These are phyloP conservation scores for Triticum timopheevii DNA, from an alignment of 176 grass and related monocot genomes.

Conservation along the genomic window DNA sequence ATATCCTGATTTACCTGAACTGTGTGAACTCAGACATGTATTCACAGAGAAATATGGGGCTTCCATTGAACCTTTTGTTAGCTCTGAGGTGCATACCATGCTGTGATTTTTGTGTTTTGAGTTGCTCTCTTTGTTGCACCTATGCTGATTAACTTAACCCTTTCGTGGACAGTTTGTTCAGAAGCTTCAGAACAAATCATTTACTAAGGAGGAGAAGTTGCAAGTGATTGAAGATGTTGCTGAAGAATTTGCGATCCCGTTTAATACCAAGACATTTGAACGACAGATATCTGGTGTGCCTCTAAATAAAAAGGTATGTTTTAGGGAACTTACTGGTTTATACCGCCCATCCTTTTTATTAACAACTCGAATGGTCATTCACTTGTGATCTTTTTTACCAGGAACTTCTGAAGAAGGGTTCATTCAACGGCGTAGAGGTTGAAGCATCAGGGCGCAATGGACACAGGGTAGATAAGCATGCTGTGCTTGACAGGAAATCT, in stretches of 20 bases:
- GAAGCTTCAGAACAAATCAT: constrained; percentile 74
- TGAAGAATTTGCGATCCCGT: constrained; percentile 65
- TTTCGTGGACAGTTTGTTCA: constrained; percentile 70
- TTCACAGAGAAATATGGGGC: constrained; percentile 75
- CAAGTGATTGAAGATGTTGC: constrained; percentile 70
- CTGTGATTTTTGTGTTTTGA: constrained; percentile 14
- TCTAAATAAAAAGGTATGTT: constrained; percentile 52
- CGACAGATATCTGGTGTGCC: constrained; percentile 44
- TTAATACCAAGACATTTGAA: constrained; percentile 54
- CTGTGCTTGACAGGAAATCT: constrained; percentile 44
- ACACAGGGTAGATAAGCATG: constrained; percentile 27
- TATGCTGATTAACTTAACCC: constrained; percentile 31
- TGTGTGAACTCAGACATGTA: constrained; percentile 70
- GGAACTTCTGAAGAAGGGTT: constrained; percentile 52
- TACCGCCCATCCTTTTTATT: constrained; percentile 7
- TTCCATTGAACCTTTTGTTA: constrained; percentile 70
- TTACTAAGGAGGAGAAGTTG: constrained; percentile 81
- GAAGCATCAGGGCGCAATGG: constrained; percentile 36
- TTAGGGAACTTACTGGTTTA: not conserved
- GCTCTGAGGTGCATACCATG: constrained; percentile 61
- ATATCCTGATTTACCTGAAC: constrained; percentile 89
- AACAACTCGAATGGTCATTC: constrained; percentile 7
- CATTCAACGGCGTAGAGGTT: constrained; percentile 35
- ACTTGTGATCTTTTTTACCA: constrained; percentile 18
- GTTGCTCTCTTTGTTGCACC: constrained; percentile 18